A percentile compares a stretch with the other conserved stretches of the same genome.
Evolutionary conservation across 1,284 basidiomycete genomes (phyloP).

Genomic region (Peniophora sp.): DNA sequence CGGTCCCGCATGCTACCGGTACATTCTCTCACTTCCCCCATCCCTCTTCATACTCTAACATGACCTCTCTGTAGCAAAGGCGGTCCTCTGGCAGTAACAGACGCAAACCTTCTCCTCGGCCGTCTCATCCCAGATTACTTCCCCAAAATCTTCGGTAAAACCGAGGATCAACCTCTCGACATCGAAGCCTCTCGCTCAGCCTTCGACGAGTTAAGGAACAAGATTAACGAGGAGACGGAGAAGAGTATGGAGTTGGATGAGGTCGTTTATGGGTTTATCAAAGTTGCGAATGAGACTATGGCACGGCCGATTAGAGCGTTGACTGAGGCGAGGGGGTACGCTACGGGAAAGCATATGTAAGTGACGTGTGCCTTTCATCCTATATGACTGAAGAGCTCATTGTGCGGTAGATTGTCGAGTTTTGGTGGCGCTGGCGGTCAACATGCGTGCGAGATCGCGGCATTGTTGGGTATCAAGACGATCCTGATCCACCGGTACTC

Average conservation of each 20-base stretch:
- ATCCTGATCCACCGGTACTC: constrained; percentile 84
- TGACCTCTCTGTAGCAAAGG: constrained; percentile 51
- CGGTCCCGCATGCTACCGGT: constrained; percentile 78
- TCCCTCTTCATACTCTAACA: not conserved
- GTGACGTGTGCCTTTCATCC: constrained; percentile 13
- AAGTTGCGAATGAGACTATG: constrained; percentile 94
- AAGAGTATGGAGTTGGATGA: constrained; percentile 72
- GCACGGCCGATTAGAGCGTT: constrained; percentile 86
- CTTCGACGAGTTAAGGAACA: constrained; percentile 58
- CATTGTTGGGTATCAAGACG: constrained; percentile 73
- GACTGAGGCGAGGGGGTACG: constrained; percentile 86
- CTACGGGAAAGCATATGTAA: constrained; percentile 76
- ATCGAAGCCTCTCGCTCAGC: constrained; percentile 51
- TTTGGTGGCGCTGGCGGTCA: constrained; percentile 93
- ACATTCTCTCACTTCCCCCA: constrained; percentile 9
- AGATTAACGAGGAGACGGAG: constrained; percentile 58
- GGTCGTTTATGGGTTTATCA: constrained; percentile 87
- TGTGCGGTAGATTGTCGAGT: constrained; percentile 54
- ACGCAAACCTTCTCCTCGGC: constrained; percentile 81
- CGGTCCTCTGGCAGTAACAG: constrained; percentile 79
- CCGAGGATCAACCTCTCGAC: constrained; percentile 79
- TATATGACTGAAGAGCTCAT: not conserved
- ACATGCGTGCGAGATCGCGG: constrained; percentile 84
- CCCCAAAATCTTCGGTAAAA: constrained; percentile 83
- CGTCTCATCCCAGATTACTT: constrained; percentile 80